Base-by-base conservation (phyloP, 2,329 filamentous ascomycete genomes). In the Cladophialophora yegresii region DNA sequence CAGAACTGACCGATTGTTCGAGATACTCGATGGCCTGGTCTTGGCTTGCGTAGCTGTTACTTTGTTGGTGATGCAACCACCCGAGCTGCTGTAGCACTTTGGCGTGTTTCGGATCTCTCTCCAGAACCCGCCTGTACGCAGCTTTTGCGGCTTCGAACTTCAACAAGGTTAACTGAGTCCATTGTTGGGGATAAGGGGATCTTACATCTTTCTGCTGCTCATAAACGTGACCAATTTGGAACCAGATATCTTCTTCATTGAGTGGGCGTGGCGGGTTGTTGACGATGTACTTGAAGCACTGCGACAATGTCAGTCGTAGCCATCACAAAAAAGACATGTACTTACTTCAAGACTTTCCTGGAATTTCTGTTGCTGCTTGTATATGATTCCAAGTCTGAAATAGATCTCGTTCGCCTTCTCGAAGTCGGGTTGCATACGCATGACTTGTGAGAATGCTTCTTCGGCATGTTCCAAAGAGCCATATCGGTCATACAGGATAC, bases 321-420 rank as follows among this genome's bases (percentile, higher is more conserved):
- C 30, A 20, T 9, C 28, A 4, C 12, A 5, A 30, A 10, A 33
- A 36, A 50, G 22, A 43, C 45, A 57, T 30, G 67, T 73, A 33
- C 69, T 61, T n/a, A 96, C 93, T 79, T 98, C 95, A 53, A 98
- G 82, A 82, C 93, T 97, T 75, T 96, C 89, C 58, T 83, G 83
- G 76, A 93, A 99, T 77, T 98, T 98, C 67, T 93, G 89, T 75
- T 98, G 95, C 74, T 98, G 93, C 77, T 99, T 99, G 82, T 98
- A 98, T 70, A 99, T 98, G 80, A 99, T 99, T n/a, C 95, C 95
- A 8, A 99, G 85, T 30, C 95, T 87, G 79, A 99, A 99, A 77
- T 98, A 99, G 60, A 99, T 98, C 77, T 99, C 95, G 74, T 98
- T 98, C 63, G 93, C 93, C 83, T 99, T 99, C 74, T 99, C 95